These are phyloP conservation scores for Russula brevipes DNA, from an alignment of 768 basidiomycete species.

Conservation along the genomic window DNA sequence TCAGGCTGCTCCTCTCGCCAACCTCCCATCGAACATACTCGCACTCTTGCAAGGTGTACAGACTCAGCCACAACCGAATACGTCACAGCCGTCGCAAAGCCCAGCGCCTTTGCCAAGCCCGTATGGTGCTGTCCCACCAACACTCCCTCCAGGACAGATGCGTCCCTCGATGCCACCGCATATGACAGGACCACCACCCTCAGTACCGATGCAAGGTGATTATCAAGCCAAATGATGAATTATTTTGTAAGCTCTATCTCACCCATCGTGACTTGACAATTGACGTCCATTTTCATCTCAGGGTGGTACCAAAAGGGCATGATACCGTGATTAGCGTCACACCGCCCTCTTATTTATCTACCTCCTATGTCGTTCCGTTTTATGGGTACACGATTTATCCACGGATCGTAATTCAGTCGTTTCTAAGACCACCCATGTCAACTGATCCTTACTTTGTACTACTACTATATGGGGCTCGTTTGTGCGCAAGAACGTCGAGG, in stretches of 20 bases:
- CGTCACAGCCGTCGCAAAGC: conserved; percentile 22
- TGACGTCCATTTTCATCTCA: neutral
- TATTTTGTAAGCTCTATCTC: conserved; percentile 47
- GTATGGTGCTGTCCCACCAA: conserved; percentile 25
- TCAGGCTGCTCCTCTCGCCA: conserved; percentile 15
- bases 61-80: conserved; percentile 24
- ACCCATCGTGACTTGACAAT: neutral
- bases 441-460: conserved; percentile 1
- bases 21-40: conserved; percentile 22
- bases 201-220: conserved; percentile 24
- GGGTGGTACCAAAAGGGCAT: conserved; percentile 18
- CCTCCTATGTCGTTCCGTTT: conserved; percentile 13
- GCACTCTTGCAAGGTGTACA: conserved; percentile 22
- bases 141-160: conserved; percentile 38
- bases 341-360: conserved; percentile 11
- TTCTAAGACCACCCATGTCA: conserved; percentile 3
- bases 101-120: conserved; percentile 7
- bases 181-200: conserved; percentile 34
- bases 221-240: conserved; percentile 65
- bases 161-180: conserved; percentile 44
- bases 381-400: conserved; percentile 4
- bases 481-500: neutral
- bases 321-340: neutral
- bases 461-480: neutral
- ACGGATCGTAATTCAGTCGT: conserved; percentile 3